These are phyloP conservation scores for Karstenula rhodostoma DNA, from an alignment of 2,329 filamentous ascomycete species.

Conservation along the genomic window DNA sequence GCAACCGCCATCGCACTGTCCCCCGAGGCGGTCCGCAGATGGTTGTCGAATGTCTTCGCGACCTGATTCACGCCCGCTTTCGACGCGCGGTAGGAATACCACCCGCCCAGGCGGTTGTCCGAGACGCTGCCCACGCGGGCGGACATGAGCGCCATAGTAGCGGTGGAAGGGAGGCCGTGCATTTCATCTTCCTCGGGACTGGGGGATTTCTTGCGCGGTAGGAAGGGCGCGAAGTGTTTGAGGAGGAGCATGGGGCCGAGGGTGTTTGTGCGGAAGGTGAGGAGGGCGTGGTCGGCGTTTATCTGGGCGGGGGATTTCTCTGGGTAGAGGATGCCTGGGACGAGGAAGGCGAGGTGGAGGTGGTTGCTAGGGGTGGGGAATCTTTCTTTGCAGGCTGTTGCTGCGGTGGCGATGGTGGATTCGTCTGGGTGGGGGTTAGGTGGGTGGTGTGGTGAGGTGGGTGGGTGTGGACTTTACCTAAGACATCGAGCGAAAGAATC, in stretches of 20 bases:
- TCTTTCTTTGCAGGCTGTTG: conserved; percentile 61
- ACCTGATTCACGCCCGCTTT: conserved; percentile 79
- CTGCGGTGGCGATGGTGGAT: conserved; percentile 64
- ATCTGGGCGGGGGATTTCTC: conserved; percentile 76
- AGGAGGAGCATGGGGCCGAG: conserved; percentile 78
- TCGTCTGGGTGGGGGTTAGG: conserved; percentile 60
- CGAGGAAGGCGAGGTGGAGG: conserved; percentile 72
- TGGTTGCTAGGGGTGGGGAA: conserved; percentile 61
- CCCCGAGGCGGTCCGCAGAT: conserved; percentile 65
- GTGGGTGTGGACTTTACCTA: conserved; percentile 58
- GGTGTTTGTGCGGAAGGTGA: conserved; percentile 76
- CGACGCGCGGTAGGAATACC: conserved; percentile 81
- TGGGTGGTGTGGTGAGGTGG: no score
- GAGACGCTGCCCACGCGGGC: conserved; percentile 78
- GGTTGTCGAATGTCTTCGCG: conserved; percentile 75
- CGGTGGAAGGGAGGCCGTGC: conserved; percentile 56
- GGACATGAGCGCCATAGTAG: conserved; percentile 77
- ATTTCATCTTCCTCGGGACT: conserved; percentile 21
- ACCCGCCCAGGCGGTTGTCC: conserved; percentile 78
- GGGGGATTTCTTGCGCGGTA: conserved; percentile 64
- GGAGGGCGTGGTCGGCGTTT: conserved; percentile 66
- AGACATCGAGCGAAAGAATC: conserved; percentile 64
- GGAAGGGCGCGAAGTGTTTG: conserved; percentile 75
- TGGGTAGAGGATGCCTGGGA: conserved; percentile 76
- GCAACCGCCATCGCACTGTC: conserved; percentile 72